Evolutionary conservation across 2,329 filamentous ascomycete species (phyloP), one percentile per base, ranked within the genome.

Genomic region (Bipolaris oryzae): DNA sequence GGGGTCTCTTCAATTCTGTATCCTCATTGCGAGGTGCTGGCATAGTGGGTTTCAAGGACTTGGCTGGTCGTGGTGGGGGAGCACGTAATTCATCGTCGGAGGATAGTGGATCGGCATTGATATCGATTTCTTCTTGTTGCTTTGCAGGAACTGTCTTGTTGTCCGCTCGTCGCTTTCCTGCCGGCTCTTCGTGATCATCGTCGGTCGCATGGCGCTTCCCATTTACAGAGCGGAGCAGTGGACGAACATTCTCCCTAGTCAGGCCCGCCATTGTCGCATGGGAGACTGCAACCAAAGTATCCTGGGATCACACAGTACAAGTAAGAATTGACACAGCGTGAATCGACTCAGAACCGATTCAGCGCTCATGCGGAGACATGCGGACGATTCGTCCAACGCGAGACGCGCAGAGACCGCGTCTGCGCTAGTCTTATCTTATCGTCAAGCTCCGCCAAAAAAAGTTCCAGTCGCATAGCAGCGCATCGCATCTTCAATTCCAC

Each of bases 141-240:
- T 46, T 46, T 34, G 5, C 35, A 25, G 44, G 18, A 10, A 38
- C 7, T 25, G 11, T 25, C 7, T 28, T 18, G 6, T n/a, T 21
- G 5, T 45, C 41, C 9, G 52, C 52, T 38, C 50, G 45, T 48
- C 55, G 46, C 52, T 61, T 59, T 20, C 43, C 31, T 7, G 45
- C 21, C 20, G 60, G 57, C 23, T 75, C 70, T 23, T 74, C 71
- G 48, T 79, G 77, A 44, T 79, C 72, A 1, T 76, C 66, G 5
- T 66, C 53, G 5, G 59, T 70, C 16, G 77, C 78, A 64, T 80
- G 75, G 25, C 62, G 62, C 52, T 71, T 72, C 31, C 70, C 68
- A 1, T 56, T 45, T 5, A 79, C 76, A 5, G 11, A 67, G 7
- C 53, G 55, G 7, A 79, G 65, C 7, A 80, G 63, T 23, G 45